Conservation (phyloP, 2,329 filamentous ascomycete species). For the Exophiala xenobiotica region DNA sequence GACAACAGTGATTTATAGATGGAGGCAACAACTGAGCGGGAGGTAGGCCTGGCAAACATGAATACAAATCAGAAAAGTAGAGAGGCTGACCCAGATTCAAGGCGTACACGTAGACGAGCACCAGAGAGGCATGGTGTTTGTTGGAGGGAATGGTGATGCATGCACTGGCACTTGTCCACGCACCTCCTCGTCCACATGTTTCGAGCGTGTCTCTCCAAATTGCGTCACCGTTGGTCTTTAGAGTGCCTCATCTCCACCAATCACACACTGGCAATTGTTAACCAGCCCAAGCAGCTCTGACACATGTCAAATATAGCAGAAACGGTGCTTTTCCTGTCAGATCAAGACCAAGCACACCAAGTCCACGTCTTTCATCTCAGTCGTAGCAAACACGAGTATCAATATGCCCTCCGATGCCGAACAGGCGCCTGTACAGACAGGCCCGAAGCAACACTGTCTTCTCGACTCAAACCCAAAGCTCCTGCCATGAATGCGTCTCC, state of each 20-base stretch:
- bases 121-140: not conserved
- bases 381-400: not conserved
- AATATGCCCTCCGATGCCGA: conserved; percentile 20
- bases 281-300: not conserved
- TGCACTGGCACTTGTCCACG: no score
- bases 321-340: not conserved
- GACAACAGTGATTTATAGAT: conserved; percentile 8
- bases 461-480: conserved; percentile 22
- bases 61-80: not conserved
- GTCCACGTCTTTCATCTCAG: not conserved
- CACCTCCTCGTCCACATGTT: no score
- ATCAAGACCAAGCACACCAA: not conserved
- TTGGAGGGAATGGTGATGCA: not conserved
- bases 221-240: no score
- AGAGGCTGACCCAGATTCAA: not conserved
- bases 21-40: not conserved
- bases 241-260: not conserved
- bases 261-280: not conserved
- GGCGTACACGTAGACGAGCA: not conserved
- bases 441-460: conserved; percentile 23
- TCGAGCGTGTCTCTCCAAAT: not conserved
- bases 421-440: conserved; percentile 15
- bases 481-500: conserved; percentile 24
- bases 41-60: not conserved
- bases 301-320: not conserved